Percentiles rank a stretch among this genome's conserved stretches.
Evolutionary conservation across 192 early-diverging fungal genomes (phyloP).

Genomic region (Coemansia sp.): DNA sequence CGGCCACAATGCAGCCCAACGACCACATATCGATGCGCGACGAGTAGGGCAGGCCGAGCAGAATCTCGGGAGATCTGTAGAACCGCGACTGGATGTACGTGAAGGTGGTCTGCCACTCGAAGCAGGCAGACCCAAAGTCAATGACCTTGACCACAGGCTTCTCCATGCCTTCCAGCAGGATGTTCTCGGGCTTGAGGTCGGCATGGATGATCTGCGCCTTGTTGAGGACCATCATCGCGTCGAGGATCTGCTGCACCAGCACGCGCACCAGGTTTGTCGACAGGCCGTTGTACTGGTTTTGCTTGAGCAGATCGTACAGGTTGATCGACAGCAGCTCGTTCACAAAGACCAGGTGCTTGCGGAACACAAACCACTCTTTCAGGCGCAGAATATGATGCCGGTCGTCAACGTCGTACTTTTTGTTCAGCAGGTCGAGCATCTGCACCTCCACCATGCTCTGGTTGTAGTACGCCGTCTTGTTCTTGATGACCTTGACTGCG

Average conservation of each 20-base stretch:
- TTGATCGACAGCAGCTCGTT: constrained; percentile 97
- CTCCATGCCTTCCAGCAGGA: constrained; percentile 80
- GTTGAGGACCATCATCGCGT: constrained; percentile 79
- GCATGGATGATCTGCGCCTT: constrained; percentile 93
- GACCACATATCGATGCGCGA: constrained; percentile 98
- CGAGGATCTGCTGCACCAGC: constrained; percentile 89
- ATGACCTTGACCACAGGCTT: constrained; percentile 95
- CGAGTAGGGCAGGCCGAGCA: constrained; percentile 89
- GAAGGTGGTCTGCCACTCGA: constrained; percentile 90
- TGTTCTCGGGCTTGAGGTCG: constrained; percentile 98
- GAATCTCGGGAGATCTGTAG: constrained; percentile 92
- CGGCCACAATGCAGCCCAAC: constrained; percentile 93
- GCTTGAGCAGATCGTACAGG: constrained; percentile 96
- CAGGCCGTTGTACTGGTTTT: constrained; percentile 92
- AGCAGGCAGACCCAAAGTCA: constrained; percentile 97
- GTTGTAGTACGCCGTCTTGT: constrained; percentile 95
- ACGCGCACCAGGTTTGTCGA: constrained; percentile 90
- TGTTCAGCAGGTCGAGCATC: constrained; percentile 89
- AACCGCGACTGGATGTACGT: constrained; percentile 99
- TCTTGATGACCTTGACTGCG: constrained; percentile 98
- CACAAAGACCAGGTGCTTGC: constrained; percentile 90
- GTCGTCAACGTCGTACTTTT: constrained; percentile 78
- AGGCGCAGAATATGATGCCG: constrained; percentile 86
- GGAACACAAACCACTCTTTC: constrained; percentile 88
- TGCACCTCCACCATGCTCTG: constrained; percentile 96